Conservation (phyloP, 352 stramenopile species). For the Elongisporangium prolatum region DNA sequence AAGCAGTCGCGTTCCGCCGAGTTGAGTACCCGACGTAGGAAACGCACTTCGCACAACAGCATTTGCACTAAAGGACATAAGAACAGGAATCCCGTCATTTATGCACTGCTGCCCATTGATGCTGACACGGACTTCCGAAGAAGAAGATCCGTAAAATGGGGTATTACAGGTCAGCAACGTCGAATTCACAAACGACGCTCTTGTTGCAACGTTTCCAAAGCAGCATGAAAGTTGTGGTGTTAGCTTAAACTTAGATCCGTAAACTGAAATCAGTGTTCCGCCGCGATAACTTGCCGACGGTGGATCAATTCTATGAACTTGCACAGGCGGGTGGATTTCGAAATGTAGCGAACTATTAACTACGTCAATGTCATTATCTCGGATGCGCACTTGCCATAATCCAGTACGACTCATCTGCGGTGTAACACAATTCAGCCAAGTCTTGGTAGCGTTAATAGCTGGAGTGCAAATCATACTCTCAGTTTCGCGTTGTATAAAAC, state of each 20-base stretch:
- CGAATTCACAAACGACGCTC: slow-evolving; percentile 61
- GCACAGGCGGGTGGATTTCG: slow-evolving; percentile 22
- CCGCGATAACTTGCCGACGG: slow-evolving; percentile 22
- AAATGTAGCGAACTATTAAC: slow-evolving; percentile 11
- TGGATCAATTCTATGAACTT: slow-evolving; percentile 23
- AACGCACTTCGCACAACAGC: slow-evolving; percentile 22
- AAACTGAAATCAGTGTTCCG: slow-evolving; percentile 33
- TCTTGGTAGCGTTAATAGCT: background rate
- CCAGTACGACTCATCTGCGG: slow-evolving; percentile 13
- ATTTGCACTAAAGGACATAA: slow-evolving; percentile 38
- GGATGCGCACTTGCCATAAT: slow-evolving; percentile 17
- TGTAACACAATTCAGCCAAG: slow-evolving; percentile 12
- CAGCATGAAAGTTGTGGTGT: slow-evolving; percentile 57
- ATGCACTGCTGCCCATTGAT: slow-evolving; percentile 57
- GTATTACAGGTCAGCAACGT: slow-evolving; percentile 51
- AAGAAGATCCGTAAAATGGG: slow-evolving; percentile 20
- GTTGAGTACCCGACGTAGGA: slow-evolving; percentile 28
- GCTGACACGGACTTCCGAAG: slow-evolving; percentile 32
- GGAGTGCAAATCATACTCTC: background rate
- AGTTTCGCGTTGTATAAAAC: slow-evolving; percentile 19
- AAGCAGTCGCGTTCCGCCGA: slow-evolving; percentile 48
- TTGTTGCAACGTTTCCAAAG: slow-evolving; percentile 43
- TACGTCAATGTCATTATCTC: slow-evolving; percentile 6
- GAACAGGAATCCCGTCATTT: slow-evolving; percentile 21
- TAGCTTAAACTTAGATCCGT: slow-evolving; percentile 46